A percentile compares a stretch with the other conserved stretches of the same genome.
Evolutionary conservation across 345 rosid species (phyloP).

Genomic region (Gossypium longicalyx): DNA sequence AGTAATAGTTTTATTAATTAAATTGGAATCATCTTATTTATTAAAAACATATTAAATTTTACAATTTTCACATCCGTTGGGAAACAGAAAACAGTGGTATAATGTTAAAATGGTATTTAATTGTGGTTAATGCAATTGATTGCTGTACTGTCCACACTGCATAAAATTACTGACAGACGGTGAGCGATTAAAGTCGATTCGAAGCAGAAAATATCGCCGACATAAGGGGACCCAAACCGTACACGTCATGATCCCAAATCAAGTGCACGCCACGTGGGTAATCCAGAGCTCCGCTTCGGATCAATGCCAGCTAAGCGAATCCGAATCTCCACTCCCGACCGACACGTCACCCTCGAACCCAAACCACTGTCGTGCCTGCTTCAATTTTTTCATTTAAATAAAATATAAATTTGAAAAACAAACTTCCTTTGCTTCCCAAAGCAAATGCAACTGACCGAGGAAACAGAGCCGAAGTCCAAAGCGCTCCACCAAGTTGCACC

Average conservation of each 20-base stretch:
- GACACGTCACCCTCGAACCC: slow-evolving; percentile 12
- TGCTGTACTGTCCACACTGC: not conserved
- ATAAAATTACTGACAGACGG: not conserved
- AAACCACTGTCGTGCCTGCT: not conserved
- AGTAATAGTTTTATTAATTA: too few species aligned
- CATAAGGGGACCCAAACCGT: not conserved
- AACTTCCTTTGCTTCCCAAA: not conserved
- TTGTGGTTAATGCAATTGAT: not conserved
- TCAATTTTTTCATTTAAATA: not conserved
- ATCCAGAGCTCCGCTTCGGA: not conserved
- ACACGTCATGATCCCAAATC: slow-evolving; percentile 18
- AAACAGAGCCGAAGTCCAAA: not conserved
- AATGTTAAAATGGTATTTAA: not conserved
- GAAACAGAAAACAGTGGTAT: too few species aligned
- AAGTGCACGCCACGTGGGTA: slow-evolving; percentile 23
- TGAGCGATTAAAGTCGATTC: not conserved
- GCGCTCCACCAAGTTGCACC: slow-evolving; percentile 6
- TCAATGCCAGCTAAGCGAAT: slow-evolving; percentile 27
- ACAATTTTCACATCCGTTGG: too few species aligned
- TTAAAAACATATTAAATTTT: too few species aligned
- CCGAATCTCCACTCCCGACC: slow-evolving; percentile 16
- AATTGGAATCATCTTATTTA: too few species aligned
- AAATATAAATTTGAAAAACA: not conserved
- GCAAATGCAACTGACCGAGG: slow-evolving; percentile 14
- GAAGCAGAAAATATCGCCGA: slow-evolving; percentile 10